phyloP scores from a whole-genome alignment of 2,329 filamentous ascomycete species.

The Talaromyces islandicus region DNA sequence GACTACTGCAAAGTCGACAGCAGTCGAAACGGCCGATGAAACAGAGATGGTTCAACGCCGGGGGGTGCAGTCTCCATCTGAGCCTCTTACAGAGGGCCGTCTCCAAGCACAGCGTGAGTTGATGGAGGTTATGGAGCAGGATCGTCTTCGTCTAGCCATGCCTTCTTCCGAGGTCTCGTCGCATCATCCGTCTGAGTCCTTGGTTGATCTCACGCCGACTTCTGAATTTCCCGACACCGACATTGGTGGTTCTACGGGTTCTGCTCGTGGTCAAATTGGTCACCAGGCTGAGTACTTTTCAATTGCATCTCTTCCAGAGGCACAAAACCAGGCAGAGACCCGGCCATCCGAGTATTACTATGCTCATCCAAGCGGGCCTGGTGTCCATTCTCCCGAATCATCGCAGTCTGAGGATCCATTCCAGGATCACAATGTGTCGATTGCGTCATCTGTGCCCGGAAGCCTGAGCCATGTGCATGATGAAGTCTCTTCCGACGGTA shows the following conservation, averaged over 20 bases:
- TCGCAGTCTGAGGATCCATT: constrained; percentile 14
- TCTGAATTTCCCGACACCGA: constrained; percentile 33
- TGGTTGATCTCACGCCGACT: constrained; percentile 41
- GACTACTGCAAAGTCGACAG: constrained; percentile 29
- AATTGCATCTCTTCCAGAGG: constrained; percentile 13
- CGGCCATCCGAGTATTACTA: constrained; percentile 25
- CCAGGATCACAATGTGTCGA: constrained; percentile 22
- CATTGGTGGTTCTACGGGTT: constrained; percentile 14
- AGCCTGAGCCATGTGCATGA: constrained; percentile 32
- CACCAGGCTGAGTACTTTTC: constrained; percentile 21
- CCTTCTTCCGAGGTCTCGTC: constrained; percentile 24
- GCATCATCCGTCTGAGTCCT: constrained; percentile 35
- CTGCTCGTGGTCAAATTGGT: constrained; percentile 13
- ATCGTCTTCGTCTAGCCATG: constrained; percentile 22
- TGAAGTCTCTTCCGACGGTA: constrained; percentile 31
- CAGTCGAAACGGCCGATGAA: constrained; percentile 24
- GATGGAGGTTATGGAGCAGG: constrained; percentile 14
- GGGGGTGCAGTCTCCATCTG: constrained; percentile 10
- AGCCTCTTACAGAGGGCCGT: constrained; percentile 8
- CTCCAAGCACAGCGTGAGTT: constrained; percentile 14
- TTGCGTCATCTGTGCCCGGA: constrained; percentile 31
- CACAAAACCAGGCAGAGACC: constrained; percentile 29
- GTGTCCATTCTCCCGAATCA: constrained; percentile 11
- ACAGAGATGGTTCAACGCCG: constrained; percentile 21
- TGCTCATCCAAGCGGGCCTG: constrained; percentile 22